Evolutionary conservation across 495 filamentous ascomycete species (phyloP).

Genomic region (Neurospora terricola): DNA sequence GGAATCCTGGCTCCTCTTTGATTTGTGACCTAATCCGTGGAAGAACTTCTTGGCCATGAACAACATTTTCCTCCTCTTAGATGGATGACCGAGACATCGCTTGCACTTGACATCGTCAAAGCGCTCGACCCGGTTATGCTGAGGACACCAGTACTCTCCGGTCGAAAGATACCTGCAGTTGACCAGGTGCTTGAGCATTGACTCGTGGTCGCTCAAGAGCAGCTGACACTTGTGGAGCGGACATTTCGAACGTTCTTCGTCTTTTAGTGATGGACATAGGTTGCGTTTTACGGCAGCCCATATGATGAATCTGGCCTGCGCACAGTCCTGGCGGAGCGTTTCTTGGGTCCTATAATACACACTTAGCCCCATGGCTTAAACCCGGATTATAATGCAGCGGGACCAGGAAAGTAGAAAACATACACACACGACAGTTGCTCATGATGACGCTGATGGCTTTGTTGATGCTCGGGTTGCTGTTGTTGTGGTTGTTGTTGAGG

Average conservation of each 20-base stretch:
- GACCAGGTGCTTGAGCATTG: slow-evolving; percentile 36
- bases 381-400: neutral
- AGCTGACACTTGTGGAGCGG: slow-evolving; percentile 33
- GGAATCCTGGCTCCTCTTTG: slow-evolving; percentile 15
- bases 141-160: slow-evolving; percentile 39
- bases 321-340: slow-evolving; percentile 33
- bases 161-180: slow-evolving; percentile 30
- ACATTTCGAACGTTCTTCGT: slow-evolving; percentile 31
- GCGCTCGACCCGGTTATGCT: slow-evolving; percentile 37
- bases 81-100: slow-evolving; percentile 33
- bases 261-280: slow-evolving; percentile 17
- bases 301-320: slow-evolving; percentile 37
- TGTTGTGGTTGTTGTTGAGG: neutral
- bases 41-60: slow-evolving; percentile 40
- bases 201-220: slow-evolving; percentile 32
- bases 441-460: neutral
- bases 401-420: slow-evolving; percentile 4
- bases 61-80: slow-evolving; percentile 37
- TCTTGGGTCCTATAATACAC: slow-evolving; percentile 27
- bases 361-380: slow-evolving; percentile 13
- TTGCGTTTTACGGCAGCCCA: slow-evolving; percentile 43
- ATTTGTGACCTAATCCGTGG: slow-evolving; percentile 36
- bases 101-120: slow-evolving; percentile 39
- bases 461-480: slow-evolving; percentile 1
- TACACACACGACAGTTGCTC: slow-evolving; percentile 23